Percentiles rank a stretch among this genome's conserved stretches.
Conservation (phyloP, 495 filamentous ascomycete species). For the Neurospora sp. region DNA sequence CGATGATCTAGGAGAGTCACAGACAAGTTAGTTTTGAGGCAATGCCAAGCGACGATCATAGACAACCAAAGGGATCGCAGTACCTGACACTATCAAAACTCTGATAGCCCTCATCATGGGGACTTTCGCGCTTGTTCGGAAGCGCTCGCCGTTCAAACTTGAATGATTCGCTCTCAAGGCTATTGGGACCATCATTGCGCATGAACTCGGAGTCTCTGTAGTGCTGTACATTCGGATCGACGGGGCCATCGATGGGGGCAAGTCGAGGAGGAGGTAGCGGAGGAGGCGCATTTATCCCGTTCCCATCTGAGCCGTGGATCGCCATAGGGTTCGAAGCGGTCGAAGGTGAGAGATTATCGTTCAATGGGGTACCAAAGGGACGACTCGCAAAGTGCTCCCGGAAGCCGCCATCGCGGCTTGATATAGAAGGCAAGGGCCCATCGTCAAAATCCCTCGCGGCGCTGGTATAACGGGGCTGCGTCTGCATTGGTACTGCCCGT, state of each 20-base stretch:
- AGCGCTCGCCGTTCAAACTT: conserved; percentile 15
- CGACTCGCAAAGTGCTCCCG: conserved; percentile 9
- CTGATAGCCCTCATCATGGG: conserved; percentile 42
- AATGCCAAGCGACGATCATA: not conserved
- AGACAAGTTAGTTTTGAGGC: conserved; percentile 8
- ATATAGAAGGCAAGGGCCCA: conserved; percentile 21
- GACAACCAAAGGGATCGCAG: not conserved
- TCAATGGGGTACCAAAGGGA: conserved; percentile 11
- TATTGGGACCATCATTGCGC: conserved; percentile 11
- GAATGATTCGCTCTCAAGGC: conserved; percentile 19
- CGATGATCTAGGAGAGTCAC: conserved; percentile 12
- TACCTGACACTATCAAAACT: conserved; percentile 36
- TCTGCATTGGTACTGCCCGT: not conserved
- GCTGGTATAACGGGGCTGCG: not conserved
- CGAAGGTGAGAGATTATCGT: conserved; percentile 20
- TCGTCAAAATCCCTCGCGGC: conserved; percentile 8
- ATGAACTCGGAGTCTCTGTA: conserved; percentile 16
- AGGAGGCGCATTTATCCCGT: conserved; percentile 33
- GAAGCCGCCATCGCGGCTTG: conserved; percentile 13
- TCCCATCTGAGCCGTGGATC: conserved; percentile 17
- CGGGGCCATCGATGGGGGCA: conserved; percentile 28
- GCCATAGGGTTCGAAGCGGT: conserved; percentile 26
- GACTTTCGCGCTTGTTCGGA: conserved; percentile 17
- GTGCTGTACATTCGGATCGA: conserved; percentile 18
- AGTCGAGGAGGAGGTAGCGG: conserved; percentile 40